A percentile compares a stretch with the other conserved stretches of the same genome.
Evolutionary conservation across 208 protist species (phyloP).

Genomic region (Balamuthia mandrillaris): DNA sequence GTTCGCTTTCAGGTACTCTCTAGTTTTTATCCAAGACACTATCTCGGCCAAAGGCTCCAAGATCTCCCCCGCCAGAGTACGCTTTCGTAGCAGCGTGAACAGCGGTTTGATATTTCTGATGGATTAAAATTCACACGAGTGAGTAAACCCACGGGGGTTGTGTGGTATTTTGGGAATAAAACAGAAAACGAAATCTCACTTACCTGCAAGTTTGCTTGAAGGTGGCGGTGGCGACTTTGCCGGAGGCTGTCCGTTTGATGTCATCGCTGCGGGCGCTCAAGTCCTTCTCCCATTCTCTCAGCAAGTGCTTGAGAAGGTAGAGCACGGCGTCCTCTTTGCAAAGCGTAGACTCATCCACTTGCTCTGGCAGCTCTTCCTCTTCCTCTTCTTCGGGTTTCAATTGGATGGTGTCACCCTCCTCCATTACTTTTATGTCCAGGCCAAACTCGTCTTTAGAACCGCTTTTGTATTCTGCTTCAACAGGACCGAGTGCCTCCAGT

Average conservation of each 20-base stretch:
- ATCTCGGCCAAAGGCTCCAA: not conserved
- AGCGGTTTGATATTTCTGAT: not conserved
- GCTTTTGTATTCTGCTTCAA: not conserved
- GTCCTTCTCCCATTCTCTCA: not conserved
- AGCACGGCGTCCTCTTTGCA: not conserved
- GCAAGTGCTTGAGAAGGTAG: not conserved
- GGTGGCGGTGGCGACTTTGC: not conserved
- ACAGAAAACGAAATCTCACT: too few species aligned
- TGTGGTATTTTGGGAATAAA: too few species aligned
- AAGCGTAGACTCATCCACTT: not conserved
- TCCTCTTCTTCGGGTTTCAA: not conserved
- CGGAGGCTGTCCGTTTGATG: not conserved
- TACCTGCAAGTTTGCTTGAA: slow-evolving; percentile 10
- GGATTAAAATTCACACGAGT: too few species aligned
- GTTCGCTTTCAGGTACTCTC: slow-evolving; percentile 55
- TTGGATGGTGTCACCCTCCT: not conserved
- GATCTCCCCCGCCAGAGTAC: not conserved
- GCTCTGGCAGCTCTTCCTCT: not conserved
- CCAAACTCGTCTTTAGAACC: not conserved
- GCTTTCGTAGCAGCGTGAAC: not conserved
- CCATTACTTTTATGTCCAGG: not conserved
- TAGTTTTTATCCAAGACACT: not conserved
- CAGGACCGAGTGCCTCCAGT: not conserved
- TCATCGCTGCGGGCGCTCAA: not conserved
- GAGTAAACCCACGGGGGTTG: too few species aligned